Conservation (phyloP, 805 yeast genomes). For the Candida sphagnicola region DNA sequence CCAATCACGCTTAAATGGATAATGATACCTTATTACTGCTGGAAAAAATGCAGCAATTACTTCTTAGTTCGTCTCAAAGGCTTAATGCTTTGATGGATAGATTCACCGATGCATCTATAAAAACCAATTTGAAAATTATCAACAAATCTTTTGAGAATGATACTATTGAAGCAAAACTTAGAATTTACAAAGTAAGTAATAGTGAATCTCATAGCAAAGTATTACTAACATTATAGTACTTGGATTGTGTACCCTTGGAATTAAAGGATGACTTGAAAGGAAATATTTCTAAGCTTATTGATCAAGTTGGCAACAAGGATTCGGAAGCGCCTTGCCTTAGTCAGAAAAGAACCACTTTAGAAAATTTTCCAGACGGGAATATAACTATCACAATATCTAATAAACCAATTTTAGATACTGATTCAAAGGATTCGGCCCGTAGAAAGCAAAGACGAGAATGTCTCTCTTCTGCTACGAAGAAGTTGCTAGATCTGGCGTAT, state of each 20-base stretch:
- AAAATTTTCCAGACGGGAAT: neutral
- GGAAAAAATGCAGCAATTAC: no score
- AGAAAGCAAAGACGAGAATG: neutral
- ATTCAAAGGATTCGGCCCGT: no score
- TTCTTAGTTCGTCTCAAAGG: neutral
- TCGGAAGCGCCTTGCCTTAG: no score
- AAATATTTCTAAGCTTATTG: neutral
- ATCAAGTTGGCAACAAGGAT: neutral
- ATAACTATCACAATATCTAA: neutral
- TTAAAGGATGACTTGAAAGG: neutral
- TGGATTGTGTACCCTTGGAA: neutral
- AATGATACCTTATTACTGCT: no score
- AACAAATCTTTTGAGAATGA: neutral
- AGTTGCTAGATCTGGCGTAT: constrained; percentile 12
- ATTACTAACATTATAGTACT: neutral
- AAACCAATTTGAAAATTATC: neutral
- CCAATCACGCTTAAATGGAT: no score
- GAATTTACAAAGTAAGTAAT: neutral
- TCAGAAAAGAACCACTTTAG: no score
- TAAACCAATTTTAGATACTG: neutral
- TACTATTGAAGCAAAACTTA: neutral
- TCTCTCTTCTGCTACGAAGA: neutral
- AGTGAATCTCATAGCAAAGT: neutral
- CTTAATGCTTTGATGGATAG: neutral
- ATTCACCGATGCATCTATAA: neutral